These are phyloP conservation scores for Chalciporus piperatoides DNA, from an alignment of 1,284 basidiomycete genomes.

Conservation along the genomic window DNA sequence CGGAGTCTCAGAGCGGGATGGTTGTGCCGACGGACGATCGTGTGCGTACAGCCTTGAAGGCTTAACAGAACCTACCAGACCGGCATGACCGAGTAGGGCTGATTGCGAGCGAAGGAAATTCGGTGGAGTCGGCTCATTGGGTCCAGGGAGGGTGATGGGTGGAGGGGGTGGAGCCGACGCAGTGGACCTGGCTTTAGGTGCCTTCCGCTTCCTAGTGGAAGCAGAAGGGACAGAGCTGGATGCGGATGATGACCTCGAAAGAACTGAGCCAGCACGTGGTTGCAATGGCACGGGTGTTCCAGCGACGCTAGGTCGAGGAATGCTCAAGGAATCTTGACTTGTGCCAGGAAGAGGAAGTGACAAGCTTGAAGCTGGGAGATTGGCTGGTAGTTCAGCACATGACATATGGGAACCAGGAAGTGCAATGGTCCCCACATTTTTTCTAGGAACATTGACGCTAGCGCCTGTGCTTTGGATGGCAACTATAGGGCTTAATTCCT, in stretches of 20 bases:
- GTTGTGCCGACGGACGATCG: conserved; percentile 31
- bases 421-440: conserved; percentile 95
- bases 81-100: conserved; percentile 65
- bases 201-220: conserved; percentile 20
- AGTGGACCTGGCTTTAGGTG: conserved; percentile 26
- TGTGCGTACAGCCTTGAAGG: conserved; percentile 45
- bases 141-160: conserved; percentile 60
- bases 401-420: conserved; percentile 83
- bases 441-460: conserved; percentile 43
- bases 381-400: conserved; percentile 76
- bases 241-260: conserved; percentile 18
- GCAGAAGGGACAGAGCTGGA: conserved; percentile 1
- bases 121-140: conserved; percentile 55
- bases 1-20: conserved; percentile 5
- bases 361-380: conserved; percentile 56
- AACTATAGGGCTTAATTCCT: conserved; percentile 1
- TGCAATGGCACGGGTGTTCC: conserved; percentile 8
- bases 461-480: conserved; percentile 25
- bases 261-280: conserved; percentile 13
- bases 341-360: conserved; percentile 25
- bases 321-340: conserved; percentile 8
- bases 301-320: background rate
- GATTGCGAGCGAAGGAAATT: conserved; percentile 71
- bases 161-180: conserved; percentile 36
- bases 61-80: conserved; percentile 60